Evolutionary conservation across 2,329 filamentous ascomycete species (phyloP).

Genomic region (Dactylellina haptotyla): DNA sequence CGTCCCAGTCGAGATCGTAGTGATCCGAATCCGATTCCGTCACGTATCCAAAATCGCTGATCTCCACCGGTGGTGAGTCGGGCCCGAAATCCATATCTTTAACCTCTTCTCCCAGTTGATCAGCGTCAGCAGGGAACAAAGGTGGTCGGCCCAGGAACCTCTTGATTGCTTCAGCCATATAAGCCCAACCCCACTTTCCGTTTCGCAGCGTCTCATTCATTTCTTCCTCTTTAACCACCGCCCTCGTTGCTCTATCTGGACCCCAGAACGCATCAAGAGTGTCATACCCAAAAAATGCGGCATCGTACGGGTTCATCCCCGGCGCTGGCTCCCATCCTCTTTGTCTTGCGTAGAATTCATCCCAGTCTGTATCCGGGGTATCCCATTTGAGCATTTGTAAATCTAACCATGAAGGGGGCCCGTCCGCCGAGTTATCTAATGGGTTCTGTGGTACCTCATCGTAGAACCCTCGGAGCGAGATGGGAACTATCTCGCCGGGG

Average conservation of each 20-base stretch:
- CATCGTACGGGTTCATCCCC: not conserved
- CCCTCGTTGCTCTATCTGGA: not conserved
- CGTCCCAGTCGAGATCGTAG: constrained; percentile 19
- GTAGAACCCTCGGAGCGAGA: not conserved
- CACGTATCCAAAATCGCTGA: too few relatives aligned
- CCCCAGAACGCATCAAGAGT: not conserved
- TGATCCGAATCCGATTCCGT: not conserved
- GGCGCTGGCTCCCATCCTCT: not conserved
- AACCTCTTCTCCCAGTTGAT: not conserved
- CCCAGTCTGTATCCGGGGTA: not conserved
- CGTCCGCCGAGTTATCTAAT: not conserved
- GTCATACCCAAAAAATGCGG: not conserved
- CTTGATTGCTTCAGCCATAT: not conserved
- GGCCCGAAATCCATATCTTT: not conserved
- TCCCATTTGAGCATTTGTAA: not conserved
- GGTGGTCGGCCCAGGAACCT: not conserved
- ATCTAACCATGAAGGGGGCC: too few relatives aligned
- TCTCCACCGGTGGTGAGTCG: not conserved
- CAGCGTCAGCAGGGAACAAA: not conserved
- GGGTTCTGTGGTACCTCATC: not conserved
- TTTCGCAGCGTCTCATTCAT: not conserved
- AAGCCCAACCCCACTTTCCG: not conserved
- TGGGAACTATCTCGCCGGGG: not conserved
- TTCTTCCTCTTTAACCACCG: not conserved
- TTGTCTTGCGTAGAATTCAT: not conserved